Base-by-base conservation (phyloP, 2,329 filamentous ascomycete species). In the Lojkania enalia region DNA sequence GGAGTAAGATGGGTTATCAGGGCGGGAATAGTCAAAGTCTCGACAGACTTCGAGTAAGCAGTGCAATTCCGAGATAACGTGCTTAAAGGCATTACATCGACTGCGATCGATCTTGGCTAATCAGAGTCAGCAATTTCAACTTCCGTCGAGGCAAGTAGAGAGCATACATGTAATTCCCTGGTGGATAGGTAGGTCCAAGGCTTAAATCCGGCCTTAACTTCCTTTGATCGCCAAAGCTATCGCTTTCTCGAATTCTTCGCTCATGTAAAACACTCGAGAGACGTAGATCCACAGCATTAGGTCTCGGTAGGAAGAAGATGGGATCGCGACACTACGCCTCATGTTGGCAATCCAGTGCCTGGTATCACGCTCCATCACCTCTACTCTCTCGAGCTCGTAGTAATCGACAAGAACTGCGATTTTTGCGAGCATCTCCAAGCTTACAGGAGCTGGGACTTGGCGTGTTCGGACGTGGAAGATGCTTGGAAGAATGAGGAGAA, bases 391-490 rank as follows among this genome's bases (percentile, higher is more conserved):
- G 5, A 63, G 72, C 39, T 66, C 60, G 49, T 74, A 75, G 20
- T 69, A 70, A 44, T 77, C 71, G 4, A 74, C 67, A 13, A 78
- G 60, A 2, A 71, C 61, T 3, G 73, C 73, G 4, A 79, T 60
- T 42, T 74, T 71, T 4, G 70, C 69, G 4, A 80, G 63, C 6
- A 64, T 59, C n/a, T 75, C 69, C 2, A 78, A 52, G 15, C 55
- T 55, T 0, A 78, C 49, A 0, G 44, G 39, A 19, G 57, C 55
- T 0, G 75, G 74, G 4, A 79, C 66, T 31, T 71, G 64, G n/a
- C 62, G 49, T 12, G 64, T 67, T 3, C 68, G 67, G 37, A 71
- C 64, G 55, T 79, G 77, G 7, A 79, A 58, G n/a, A 75, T 71
- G 45, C 75, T 69, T 36, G 78, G 57, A 1, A 78, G 42, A 14